Percentiles rank a stretch among this genome's conserved stretches.
Conservation (phyloP, 495 filamentous ascomycete species). For the Pseudevernia furfuracea region DNA sequence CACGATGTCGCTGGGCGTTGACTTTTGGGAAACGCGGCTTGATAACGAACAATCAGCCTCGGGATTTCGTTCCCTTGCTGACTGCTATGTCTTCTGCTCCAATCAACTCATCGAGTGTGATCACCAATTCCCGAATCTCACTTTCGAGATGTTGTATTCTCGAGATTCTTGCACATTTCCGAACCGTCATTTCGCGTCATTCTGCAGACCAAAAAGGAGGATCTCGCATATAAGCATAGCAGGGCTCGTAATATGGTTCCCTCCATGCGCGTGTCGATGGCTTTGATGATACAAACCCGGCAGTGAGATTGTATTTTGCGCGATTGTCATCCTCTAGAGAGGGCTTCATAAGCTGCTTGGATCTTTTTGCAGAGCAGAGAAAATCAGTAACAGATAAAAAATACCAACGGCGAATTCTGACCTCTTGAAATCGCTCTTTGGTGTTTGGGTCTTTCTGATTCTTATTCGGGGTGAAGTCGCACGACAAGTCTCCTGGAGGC, state of each 20-base stretch:
- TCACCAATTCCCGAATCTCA: not conserved
- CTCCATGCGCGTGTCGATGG: not conserved
- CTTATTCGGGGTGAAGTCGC: not conserved
- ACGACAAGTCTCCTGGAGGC: not conserved
- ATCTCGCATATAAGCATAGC: not conserved
- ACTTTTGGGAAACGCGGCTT: not conserved
- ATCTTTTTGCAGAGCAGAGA: not conserved
- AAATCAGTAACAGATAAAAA: not conserved
- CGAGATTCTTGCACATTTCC: not conserved
- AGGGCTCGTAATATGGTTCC: not conserved
- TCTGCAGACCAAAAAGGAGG: not conserved
- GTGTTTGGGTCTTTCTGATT: not conserved
- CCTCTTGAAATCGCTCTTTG: not conserved
- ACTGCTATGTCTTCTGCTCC: not conserved
- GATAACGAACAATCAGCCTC: not conserved
- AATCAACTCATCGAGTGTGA: not conserved
- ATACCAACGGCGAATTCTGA: not conserved
- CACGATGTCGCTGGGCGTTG: not conserved
- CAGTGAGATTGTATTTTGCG: not conserved
- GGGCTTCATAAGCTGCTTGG: not conserved
- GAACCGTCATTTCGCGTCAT: not conserved
- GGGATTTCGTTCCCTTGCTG: not conserved
- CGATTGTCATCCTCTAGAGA: not conserved
- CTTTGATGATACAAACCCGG: not conserved
- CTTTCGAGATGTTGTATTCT: not conserved